Percentiles rank a stretch among this genome's conserved stretches.
These are phyloP conservation scores for Teratosphaeria viscida DNA, from an alignment of 2,329 filamentous ascomycete species.

Conservation along the genomic window DNA sequence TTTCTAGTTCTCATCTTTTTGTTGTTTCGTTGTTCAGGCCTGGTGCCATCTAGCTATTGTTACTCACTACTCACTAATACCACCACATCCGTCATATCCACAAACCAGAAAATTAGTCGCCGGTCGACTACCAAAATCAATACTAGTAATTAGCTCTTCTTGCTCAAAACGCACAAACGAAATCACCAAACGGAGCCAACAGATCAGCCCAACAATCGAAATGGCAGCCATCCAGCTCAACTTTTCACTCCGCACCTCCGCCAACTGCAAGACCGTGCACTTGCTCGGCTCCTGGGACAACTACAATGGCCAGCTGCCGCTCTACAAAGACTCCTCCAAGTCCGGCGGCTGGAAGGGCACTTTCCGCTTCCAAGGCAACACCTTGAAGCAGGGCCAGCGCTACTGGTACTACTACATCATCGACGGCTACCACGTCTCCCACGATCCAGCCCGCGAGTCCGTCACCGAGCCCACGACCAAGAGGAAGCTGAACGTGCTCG, in stretches of 20 bases:
- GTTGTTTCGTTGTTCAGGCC: constrained; percentile 34
- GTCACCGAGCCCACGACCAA: constrained; percentile 93
- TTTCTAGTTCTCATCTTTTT: constrained; percentile 36
- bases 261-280: constrained; percentile 94
- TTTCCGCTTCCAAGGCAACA: constrained; percentile 85
- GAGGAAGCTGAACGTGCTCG: constrained; percentile 94
- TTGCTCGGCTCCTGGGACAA: constrained; percentile 97
- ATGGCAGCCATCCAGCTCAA: constrained; percentile 92
- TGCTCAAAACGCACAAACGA: constrained; percentile 31
- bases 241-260: constrained; percentile 90
- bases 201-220: constrained; percentile 13
- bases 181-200: constrained; percentile 14
- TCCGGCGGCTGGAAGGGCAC: constrained; percentile 89
- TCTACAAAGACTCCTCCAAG: constrained; percentile 77
- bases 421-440: constrained; percentile 94
- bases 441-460: constrained; percentile 83
- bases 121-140: constrained; percentile 19
- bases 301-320: constrained; percentile 87
- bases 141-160: constrained; percentile 39
- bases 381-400: constrained; percentile 76
- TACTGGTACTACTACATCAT: constrained; percentile 99
- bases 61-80: constrained; percentile 18
- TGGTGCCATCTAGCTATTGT: constrained; percentile 30
- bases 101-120: constrained; percentile 20
- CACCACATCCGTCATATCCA: constrained; percentile 10